Evolutionary conservation across 2,329 filamentous ascomycete species (phyloP).

Genomic region (Chrysoporthe puriensis): DNA sequence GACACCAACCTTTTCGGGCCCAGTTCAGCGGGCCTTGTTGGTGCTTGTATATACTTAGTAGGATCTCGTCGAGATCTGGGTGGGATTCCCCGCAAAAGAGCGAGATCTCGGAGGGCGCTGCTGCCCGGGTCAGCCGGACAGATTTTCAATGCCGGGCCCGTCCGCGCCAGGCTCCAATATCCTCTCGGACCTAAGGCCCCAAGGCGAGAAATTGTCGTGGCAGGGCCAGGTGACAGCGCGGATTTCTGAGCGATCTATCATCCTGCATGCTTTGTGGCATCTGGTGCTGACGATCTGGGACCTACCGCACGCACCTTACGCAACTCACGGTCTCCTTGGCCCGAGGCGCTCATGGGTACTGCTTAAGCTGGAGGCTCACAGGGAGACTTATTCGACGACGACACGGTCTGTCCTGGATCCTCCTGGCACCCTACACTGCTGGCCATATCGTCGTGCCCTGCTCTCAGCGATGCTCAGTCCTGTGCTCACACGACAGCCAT

Average conservation of each 20-base stretch:
- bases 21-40: neutral
- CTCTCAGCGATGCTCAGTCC: neutral
- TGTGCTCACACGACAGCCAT: neutral
- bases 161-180: neutral
- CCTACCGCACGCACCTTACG: neutral
- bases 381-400: too few species aligned
- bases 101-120: neutral
- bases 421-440: too few species aligned
- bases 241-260: neutral
- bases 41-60: neutral
- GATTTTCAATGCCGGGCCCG: neutral
- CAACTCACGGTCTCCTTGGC: neutral
- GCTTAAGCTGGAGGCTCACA: neutral
- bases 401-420: too few species aligned
- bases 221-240: neutral
- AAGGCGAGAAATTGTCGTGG: constrained; percentile 4
- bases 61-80: neutral
- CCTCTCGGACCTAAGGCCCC: neutral
- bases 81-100: neutral
- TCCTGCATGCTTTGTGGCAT: neutral
- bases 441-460: too few species aligned
- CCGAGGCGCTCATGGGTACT: neutral
- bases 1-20: neutral
- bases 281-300: neutral
- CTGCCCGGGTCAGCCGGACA: constrained; percentile 13